These are phyloP conservation scores for Lagerstroemia speciosa DNA, from an alignment of 345 rosid genomes.

Conservation along the genomic window DNA sequence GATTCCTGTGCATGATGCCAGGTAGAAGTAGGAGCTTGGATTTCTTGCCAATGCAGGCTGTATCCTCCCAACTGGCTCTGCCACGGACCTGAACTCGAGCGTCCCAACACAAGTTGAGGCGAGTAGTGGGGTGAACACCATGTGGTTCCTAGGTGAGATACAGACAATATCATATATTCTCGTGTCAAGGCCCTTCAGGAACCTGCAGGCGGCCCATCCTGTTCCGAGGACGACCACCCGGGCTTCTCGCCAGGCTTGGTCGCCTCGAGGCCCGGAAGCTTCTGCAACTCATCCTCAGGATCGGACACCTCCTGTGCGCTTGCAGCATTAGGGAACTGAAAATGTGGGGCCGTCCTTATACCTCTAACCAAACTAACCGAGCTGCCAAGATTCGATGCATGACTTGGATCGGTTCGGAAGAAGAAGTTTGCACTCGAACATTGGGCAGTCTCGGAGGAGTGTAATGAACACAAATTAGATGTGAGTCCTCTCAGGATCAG, in stretches of 20 bases:
- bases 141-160: conserved; percentile 75
- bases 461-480: conserved; percentile 5
- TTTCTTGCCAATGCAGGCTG: conserved; percentile 64
- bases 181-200: conserved; percentile 57
- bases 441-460: conserved; percentile 17
- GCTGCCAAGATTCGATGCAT: conserved; percentile 13
- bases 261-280: conserved; percentile 44
- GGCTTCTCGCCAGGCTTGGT: conserved; percentile 62
- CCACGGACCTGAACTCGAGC: conserved; percentile 82
- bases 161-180: conserved; percentile 52
- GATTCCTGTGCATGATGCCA: conserved; percentile 67
- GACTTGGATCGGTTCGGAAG: conserved; percentile 12
- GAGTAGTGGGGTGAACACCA: conserved; percentile 77
- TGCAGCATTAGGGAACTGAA: conserved; percentile 28
- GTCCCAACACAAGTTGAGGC: conserved; percentile 80
- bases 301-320: conserved; percentile 27
- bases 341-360: conserved; percentile 32
- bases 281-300: conserved; percentile 30
- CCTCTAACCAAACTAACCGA: conserved; percentile 37
- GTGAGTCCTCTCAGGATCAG: conserved; percentile 10
- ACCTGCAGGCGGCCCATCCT: conserved; percentile 79
- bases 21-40: conserved; percentile 73
- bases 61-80: conserved; percentile 74
- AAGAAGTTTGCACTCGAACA: conserved; percentile 7
- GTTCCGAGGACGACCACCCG: conserved; percentile 67